Evolutionary conservation across 768 basidiomycete species (phyloP).

Genomic region (Lyophyllum decastes): DNA sequence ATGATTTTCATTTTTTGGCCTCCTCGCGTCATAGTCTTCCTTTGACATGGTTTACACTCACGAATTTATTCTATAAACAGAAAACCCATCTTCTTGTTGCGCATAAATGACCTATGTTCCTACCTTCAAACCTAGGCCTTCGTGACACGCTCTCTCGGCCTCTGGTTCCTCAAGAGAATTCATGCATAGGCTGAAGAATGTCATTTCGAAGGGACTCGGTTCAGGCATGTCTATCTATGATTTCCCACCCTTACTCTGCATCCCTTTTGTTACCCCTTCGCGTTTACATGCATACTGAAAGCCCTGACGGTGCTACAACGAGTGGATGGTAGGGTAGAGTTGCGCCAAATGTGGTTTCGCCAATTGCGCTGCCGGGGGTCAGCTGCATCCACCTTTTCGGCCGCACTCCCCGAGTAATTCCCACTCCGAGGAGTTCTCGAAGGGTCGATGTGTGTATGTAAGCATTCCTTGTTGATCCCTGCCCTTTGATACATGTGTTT

Average conservation of each 20-base stretch:
- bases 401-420: not conserved
- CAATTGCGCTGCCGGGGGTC: not conserved
- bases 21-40: too few species aligned
- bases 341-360: not conserved
- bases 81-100: too few species aligned
- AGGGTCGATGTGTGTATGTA: not conserved
- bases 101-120: too few species aligned
- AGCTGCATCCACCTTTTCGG: not conserved
- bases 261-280: not conserved
- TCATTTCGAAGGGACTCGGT: too few species aligned
- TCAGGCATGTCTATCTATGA: too few species aligned
- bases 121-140: too few species aligned
- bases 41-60: too few species aligned
- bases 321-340: not conserved
- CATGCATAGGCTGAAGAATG: too few species aligned
- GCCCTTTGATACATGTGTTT: not conserved
- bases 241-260: not conserved
- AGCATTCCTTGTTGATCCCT: not conserved
- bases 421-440: not conserved
- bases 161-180: not conserved
- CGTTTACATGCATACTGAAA: not conserved
- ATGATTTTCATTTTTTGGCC: too few species aligned
- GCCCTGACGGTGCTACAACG: not conserved
- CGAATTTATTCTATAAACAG: too few species aligned
- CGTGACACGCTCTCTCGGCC: too few species aligned